phyloP scores from a whole-genome alignment of 805 yeast genomes.

The Saccharomycopsis microspora region DNA sequence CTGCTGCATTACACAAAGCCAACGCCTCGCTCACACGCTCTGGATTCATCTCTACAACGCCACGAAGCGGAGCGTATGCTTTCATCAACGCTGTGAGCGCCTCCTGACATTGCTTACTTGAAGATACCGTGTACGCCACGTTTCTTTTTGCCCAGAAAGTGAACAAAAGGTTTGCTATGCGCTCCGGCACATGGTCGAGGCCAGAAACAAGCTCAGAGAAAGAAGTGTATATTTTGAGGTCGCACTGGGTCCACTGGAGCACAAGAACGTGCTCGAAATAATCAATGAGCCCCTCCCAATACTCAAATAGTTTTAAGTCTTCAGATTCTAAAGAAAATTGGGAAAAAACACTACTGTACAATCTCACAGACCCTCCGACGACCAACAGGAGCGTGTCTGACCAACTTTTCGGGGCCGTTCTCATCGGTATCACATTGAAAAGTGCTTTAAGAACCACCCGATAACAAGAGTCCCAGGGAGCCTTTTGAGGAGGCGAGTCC shows the following conservation, averaged over 20 bases:
- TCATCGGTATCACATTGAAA: slow-evolving; percentile 21
- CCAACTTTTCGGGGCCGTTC: slow-evolving; percentile 26
- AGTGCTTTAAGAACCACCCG: slow-evolving; percentile 47
- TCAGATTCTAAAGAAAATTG: slow-evolving; percentile 22
- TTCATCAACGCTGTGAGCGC: slow-evolving; percentile 43
- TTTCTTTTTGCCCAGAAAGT: slow-evolving; percentile 38
- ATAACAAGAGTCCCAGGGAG: slow-evolving; percentile 62
- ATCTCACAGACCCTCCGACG: slow-evolving; percentile 51
- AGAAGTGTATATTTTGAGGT: slow-evolving; percentile 43
- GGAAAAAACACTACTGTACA: slow-evolving; percentile 43
- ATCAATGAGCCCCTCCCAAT: slow-evolving; percentile 48
- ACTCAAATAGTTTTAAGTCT: slow-evolving; percentile 17
- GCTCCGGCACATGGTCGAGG: slow-evolving; percentile 23
- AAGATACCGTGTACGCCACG: slow-evolving; percentile 32
- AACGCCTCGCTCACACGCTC: slow-evolving; percentile 37
- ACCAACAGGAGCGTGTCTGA: slow-evolving; percentile 53
- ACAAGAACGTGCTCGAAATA: slow-evolving; percentile 35
- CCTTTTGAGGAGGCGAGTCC: slow-evolving; percentile 55
- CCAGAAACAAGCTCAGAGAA: slow-evolving; percentile 35
- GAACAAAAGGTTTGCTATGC: slow-evolving; percentile 30
- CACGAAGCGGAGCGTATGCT: slow-evolving; percentile 31
- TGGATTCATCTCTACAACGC: slow-evolving; percentile 24
- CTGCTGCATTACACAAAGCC: slow-evolving; percentile 48
- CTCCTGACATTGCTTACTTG: slow-evolving; percentile 40
- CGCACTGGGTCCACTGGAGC: slow-evolving; percentile 38